Evolutionary conservation across 768 basidiomycete species (phyloP).

Genomic region (Rhodosporidiobolus sp.): DNA sequence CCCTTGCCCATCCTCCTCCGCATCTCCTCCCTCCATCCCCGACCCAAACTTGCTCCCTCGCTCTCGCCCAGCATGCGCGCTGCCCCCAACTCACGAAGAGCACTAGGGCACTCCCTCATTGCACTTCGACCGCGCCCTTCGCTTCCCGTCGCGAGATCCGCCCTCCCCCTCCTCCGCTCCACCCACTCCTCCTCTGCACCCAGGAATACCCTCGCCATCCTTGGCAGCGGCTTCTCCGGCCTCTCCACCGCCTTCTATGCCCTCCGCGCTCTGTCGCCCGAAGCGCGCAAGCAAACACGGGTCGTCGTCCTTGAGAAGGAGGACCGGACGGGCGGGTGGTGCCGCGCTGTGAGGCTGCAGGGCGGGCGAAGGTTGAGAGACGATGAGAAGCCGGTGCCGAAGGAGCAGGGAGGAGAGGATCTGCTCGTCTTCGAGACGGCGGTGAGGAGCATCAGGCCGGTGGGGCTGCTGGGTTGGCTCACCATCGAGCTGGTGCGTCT

Average conservation of each 20-base stretch:
- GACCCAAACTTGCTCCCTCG: too few species aligned
- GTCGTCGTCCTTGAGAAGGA: constrained; percentile 71
- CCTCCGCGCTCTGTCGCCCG: constrained; percentile 56
- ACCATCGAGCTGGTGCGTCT: constrained; percentile 73
- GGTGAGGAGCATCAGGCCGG: constrained; percentile 79
- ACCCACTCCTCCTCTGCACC: background rate
- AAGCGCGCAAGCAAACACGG: constrained; percentile 51
- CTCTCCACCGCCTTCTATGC: constrained; percentile 78
- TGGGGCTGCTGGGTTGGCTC: constrained; percentile 57
- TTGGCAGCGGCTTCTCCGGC: constrained; percentile 79
- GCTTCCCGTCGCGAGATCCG: too few species aligned
- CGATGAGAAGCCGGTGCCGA: constrained; percentile 41
- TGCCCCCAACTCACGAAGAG: too few species aligned
- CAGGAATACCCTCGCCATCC: constrained; percentile 55
- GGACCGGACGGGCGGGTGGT: constrained; percentile 78
- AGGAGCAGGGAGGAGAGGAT: constrained; percentile 37
- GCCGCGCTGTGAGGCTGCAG: constrained; percentile 57
- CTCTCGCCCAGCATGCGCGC: too few species aligned
- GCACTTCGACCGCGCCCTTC: too few species aligned
- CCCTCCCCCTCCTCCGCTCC: too few species aligned
- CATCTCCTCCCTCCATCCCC: too few species aligned
- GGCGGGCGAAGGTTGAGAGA: constrained; percentile 22
- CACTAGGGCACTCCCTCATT: too few species aligned
- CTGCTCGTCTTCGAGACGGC: constrained; percentile 73
- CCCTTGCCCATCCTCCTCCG: too few species aligned